Percentiles rank a stretch among this genome's conserved stretches.
Evolutionary conservation across 176 grass and related monocot genomes (phyloP).

Genomic region (Dendrocalamus sinicus): DNA sequence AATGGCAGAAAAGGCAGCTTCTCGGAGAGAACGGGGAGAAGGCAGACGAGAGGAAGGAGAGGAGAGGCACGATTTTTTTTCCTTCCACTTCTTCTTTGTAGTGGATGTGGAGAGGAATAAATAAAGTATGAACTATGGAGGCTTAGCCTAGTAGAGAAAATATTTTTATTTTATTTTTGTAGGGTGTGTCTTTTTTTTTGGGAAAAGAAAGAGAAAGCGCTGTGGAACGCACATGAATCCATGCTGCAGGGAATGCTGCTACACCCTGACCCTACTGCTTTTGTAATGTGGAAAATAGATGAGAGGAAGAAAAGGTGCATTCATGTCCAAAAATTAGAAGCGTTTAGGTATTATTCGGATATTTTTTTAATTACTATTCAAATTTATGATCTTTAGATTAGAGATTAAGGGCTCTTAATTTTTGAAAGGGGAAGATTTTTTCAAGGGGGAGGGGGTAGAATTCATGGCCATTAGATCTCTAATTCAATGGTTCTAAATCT

Average conservation of each 20-base stretch:
- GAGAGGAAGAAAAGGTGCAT: not conserved
- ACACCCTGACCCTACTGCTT: not conserved
- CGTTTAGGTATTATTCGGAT: no score
- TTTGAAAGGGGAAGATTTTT: no score
- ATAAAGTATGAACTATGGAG: constrained; percentile 20
- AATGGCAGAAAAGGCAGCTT: constrained; percentile 19
- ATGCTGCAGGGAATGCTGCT: not conserved
- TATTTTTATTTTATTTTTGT: not conserved
- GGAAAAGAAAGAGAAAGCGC: no score
- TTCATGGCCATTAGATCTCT: no score
- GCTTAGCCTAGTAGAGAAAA: constrained; percentile 1
- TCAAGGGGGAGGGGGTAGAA: no score
- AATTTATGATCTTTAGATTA: no score
- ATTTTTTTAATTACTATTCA: no score
- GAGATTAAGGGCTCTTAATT: no score
- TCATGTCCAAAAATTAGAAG: not conserved
- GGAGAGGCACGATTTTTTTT: not conserved
- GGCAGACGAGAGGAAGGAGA: not conserved
- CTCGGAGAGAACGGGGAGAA: not conserved
- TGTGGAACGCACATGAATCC: constrained; percentile 21
- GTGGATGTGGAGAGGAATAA: constrained; percentile 36
- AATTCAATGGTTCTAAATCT: no score
- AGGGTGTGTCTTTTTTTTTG: not conserved
- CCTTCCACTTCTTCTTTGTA: not conserved
- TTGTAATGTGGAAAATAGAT: not conserved